Base-by-base conservation (phyloP, 192 early-diverging fungal species). In the Rhizophagus clarus region DNA sequence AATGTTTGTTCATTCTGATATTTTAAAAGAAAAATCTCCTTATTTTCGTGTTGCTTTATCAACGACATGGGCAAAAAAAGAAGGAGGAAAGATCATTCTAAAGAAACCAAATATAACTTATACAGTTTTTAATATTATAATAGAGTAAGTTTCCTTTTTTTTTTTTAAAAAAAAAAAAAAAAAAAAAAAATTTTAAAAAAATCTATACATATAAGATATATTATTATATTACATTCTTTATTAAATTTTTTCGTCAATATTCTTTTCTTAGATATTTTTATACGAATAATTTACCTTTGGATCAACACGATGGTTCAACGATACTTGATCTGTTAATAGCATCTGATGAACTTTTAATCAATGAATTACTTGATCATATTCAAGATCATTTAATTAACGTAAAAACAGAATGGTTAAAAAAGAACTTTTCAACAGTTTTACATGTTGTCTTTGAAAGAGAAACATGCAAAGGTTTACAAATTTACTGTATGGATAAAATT, bases 101-200 rank as follows among this genome's bases (percentile, higher is more conserved):
- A 77, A 66, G 61, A 77, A 77, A 62, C 75, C 75, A 42, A 77
- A 77, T 77, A 31, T 77, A 42, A 63, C 75, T 11, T 62, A 61
- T 8, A n/a, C 12, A 26, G 62, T 77, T 29, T 77, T 77, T 77
- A 1, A 14, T 37, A 64, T 77, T 20, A 42, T 77, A 42, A 66
- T 77, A 77, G 34, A 66, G 75, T 77, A 40, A 77, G 75, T 64
- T 11, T 71, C 3, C 29, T 49, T 61, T 61, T 61, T 31, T 61
- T 24, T 51, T 61, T 8, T 61, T 34, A 14, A 15, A 60, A 32
- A 4, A 61, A 29, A 20, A 31, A 28, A 40, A 49, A n/a, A n/a
- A n/a, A n/a, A n/a, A n/a, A n/a, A n/a, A n/a, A n/a, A n/a, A n/a
- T n/a, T n/a, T n/a, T n/a, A n/a, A n/a, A n/a, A n/a, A 34, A 34